Conservation (phyloP, 768 basidiomycete genomes). For the Botryobasidium botryosum region DNA sequence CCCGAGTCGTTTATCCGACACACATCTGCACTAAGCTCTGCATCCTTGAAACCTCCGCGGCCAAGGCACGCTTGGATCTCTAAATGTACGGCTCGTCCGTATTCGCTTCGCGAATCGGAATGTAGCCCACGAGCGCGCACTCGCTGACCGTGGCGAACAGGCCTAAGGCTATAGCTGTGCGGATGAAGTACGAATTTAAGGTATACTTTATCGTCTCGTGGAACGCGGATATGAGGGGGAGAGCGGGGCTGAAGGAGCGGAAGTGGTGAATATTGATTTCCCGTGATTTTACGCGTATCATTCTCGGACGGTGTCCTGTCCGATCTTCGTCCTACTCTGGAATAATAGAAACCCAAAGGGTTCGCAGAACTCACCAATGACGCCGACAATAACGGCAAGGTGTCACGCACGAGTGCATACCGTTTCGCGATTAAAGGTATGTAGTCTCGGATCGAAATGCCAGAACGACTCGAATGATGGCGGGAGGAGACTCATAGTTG, state of each 20-base stretch:
- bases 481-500: neutral
- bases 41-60: slow-evolving; percentile 1
- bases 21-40: neutral
- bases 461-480: slow-evolving; percentile 4
- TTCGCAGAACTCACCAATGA: too few relatives aligned
- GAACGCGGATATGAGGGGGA: slow-evolving; percentile 4
- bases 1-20: too few relatives aligned
- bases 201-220: slow-evolving; percentile 5
- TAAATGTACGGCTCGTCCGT: slow-evolving; percentile 7
- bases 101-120: slow-evolving; percentile 3
- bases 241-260: too few relatives aligned
- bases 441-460: slow-evolving; percentile 2
- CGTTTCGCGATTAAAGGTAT: slow-evolving; percentile 2
- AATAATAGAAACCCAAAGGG: too few relatives aligned
- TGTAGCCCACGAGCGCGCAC: slow-evolving; percentile 1
- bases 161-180: neutral
- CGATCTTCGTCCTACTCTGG: too few relatives aligned
- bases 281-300: neutral
- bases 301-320: too few relatives aligned
- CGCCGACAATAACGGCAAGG: too few relatives aligned
- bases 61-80: neutral
- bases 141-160: neutral
- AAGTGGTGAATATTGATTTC: too few relatives aligned
- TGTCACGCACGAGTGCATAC: too few relatives aligned
- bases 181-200: slow-evolving; percentile 7